phyloP scores from a whole-genome alignment of 129 eudicot species.

The Lactuca saligna region DNA sequence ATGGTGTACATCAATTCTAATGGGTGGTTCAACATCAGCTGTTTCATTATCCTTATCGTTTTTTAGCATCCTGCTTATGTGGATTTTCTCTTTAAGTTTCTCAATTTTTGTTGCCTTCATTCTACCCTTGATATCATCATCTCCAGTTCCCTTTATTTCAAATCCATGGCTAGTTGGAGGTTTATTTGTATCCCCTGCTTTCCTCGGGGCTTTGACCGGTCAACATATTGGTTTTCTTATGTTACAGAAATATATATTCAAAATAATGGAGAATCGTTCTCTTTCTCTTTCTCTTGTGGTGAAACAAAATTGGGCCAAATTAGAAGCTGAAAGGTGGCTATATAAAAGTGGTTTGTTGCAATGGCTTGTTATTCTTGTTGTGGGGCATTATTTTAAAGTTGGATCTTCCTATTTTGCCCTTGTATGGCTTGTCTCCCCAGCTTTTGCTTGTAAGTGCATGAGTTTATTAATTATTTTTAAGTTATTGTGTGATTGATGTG shows the following conservation, averaged over 20 bases:
- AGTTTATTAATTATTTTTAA: too few relatives aligned
- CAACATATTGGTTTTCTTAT: conserved; percentile 70
- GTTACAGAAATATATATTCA: conserved; percentile 41
- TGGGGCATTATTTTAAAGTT: conserved; percentile 59
- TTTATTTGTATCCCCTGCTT: conserved; percentile 73
- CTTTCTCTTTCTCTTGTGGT: conserved; percentile 17
- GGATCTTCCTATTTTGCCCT: conserved; percentile 83
- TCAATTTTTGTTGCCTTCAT: conserved; percentile 54
- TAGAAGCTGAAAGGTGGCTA: conserved; percentile 91
- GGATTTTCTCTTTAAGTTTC: conserved; percentile 67
- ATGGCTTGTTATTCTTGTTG: conserved; percentile 71
- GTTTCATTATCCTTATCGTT: conserved; percentile 62
- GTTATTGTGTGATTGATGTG: conserved; percentile 7
- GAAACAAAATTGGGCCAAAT: conserved; percentile 54
- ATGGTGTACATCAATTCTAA: conserved; percentile 64
- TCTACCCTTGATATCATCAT: conserved; percentile 58
- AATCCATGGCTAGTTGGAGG: conserved; percentile 77
- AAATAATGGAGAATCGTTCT: too few relatives aligned
- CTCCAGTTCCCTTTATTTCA: conserved; percentile 76
- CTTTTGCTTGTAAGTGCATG: conserved; percentile 85
- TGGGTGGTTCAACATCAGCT: conserved; percentile 77
- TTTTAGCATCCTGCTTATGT: conserved; percentile 70
- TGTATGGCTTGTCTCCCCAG: conserved; percentile 85
- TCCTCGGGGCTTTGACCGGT: conserved; percentile 89
- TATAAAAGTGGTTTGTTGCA: conserved; percentile 80